Evolutionary conservation across 768 basidiomycete species (phyloP), one percentile per base, ranked within the genome.

Genomic region (Hypsizygus marmoreus): DNA sequence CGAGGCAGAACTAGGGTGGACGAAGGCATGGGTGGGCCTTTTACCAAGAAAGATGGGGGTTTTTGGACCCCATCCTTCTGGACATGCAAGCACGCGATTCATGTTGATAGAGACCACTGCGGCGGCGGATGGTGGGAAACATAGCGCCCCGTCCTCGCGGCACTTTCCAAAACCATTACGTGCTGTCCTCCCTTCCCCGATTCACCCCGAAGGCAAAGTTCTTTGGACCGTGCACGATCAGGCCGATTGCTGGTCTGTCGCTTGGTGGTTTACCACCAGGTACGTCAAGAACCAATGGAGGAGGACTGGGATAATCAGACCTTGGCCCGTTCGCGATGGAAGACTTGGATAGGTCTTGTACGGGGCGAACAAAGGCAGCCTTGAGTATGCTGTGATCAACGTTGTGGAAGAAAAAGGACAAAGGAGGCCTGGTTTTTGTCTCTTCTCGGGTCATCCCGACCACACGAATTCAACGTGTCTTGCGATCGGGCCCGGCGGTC

Each of bases 311-410:
- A 25, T 40, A 8, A 23, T 40, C 40, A 29, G 40, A 41, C 40
- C 14, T 30, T 41, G 40, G 40, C 40, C 40, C 28, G 23, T 29
- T 41, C 40, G 40, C 28, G 24, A 41, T 9, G 22, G 11, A 29
- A 20, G 40, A 41, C 29, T 29, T 40, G 12, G 12, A 6, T 25
- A 16, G 17, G 39, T 40, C 28, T 20, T 41, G 40, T 41, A 29
- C 19, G 40, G 28, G 4, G 28, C 40, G 40, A 41, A 29, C 28
- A 29, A 29, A 25, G n/a, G 40, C 40, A 41, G 40, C 40, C 40
- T 41, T 41, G 6, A 14, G 40, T 29, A 25, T 41, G 40, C 25
- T 25, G 38, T 40, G 38, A 14, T 13, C n/a, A n/a, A n/a, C n/a
- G n/a, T 25, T 11, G 9, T 13, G 11, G 11, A 23, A 16, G 25